A percentile compares a stretch with the other conserved stretches of the same genome.
Evolutionary conservation across 805 yeast species (phyloP).

Genomic region (Torulaspora maleeae): DNA sequence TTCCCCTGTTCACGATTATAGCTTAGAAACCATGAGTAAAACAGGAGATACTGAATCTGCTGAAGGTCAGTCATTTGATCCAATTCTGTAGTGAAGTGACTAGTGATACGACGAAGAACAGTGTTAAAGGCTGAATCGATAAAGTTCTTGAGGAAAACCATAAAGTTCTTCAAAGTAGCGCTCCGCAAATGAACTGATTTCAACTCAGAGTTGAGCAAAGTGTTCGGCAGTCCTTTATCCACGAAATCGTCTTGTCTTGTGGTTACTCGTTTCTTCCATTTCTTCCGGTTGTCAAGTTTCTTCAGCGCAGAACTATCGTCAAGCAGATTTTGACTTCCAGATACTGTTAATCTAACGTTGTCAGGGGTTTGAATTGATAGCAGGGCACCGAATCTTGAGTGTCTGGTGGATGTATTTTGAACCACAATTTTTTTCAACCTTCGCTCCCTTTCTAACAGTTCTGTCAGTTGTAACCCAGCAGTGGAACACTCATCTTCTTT

Average conservation of each 20-base stretch:
- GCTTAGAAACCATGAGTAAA: conserved; percentile 70
- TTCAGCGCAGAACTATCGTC: conserved; percentile 51
- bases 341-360: conserved; percentile 54
- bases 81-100: conserved; percentile 41
- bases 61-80: conserved; percentile 33
- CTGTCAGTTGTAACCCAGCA: conserved; percentile 43
- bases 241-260: conserved; percentile 31
- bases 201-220: conserved; percentile 23
- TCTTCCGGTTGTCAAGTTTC: conserved; percentile 62
- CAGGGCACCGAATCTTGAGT: conserved; percentile 86
- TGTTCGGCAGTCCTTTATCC: conserved; percentile 33
- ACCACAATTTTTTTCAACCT: conserved; percentile 46
- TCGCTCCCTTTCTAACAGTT: conserved; percentile 57
- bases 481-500: conserved; percentile 17
- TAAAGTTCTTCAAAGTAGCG: conserved; percentile 34
- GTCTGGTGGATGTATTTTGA: conserved; percentile 61
- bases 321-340: conserved; percentile 65
- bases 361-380: conserved; percentile 64
- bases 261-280: conserved; percentile 48
- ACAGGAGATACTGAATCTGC: conserved; percentile 48
- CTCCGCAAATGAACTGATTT: conserved; percentile 33
- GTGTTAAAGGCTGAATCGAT: conserved; percentile 73
- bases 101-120: conserved; percentile 50
- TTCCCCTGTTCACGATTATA: conserved; percentile 48
- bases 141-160: conserved; percentile 51